phyloP scores from a whole-genome alignment of 2,329 filamentous ascomycete genomes.

The Cylindrodendrum hubeiense region DNA sequence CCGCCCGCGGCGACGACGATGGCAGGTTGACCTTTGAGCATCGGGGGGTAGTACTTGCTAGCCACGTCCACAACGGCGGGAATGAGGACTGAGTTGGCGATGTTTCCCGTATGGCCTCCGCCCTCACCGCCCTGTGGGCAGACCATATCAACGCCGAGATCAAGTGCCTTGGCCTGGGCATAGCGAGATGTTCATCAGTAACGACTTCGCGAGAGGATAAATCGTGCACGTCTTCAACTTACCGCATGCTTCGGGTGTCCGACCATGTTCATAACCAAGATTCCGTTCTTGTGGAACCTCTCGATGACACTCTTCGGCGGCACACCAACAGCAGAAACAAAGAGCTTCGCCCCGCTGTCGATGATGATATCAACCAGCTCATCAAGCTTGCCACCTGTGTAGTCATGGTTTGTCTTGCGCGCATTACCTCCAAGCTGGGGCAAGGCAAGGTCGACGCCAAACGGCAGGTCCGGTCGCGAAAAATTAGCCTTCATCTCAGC shows the following conservation, averaged over 20 bases:
- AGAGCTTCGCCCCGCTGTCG: conserved; percentile 84
- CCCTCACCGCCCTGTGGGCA: conserved; percentile 95
- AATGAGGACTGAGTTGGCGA: conserved; percentile 87
- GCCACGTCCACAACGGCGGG: conserved; percentile 91
- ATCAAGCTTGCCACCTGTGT: conserved; percentile 89
- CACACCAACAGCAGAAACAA: conserved; percentile 90
- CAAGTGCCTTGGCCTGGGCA: conserved; percentile 75
- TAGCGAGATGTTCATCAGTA: conserved; percentile 29
- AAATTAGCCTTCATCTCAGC: conserved; percentile 87
- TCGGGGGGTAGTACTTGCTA: conserved; percentile 74
- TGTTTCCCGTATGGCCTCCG: conserved; percentile 91
- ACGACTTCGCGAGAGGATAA: neutral
- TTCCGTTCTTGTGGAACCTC: conserved; percentile 80
- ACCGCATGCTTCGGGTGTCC: conserved; percentile 91
- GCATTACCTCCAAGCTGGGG: conserved; percentile 88
- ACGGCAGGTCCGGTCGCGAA: conserved; percentile 75
- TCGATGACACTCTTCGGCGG: conserved; percentile 81
- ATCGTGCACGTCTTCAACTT: neutral
- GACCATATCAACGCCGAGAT: conserved; percentile 89
- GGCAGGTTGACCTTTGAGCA: conserved; percentile 77
- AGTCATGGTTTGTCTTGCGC: conserved; percentile 94
- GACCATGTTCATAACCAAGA: conserved; percentile 97
- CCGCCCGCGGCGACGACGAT: conserved; percentile 92
- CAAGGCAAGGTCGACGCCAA: conserved; percentile 91
- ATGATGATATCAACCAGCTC: conserved; percentile 90